Base-by-base conservation (phyloP, 2,329 filamentous ascomycete genomes). In the Xylaria sp. region DNA sequence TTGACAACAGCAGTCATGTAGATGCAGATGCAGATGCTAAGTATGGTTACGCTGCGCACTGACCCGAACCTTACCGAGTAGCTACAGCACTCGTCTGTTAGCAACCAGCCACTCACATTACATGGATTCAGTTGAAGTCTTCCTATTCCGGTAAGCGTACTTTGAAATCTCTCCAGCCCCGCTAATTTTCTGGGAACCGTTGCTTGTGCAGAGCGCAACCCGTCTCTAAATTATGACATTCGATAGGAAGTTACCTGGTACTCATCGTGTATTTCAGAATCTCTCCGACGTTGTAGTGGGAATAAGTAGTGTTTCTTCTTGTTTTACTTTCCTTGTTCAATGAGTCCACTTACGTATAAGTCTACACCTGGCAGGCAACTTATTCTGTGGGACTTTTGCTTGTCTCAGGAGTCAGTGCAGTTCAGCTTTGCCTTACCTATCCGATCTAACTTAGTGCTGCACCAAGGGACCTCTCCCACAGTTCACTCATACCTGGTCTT, bases 51-150 rank as follows among this genome's bases (percentile, higher is more conserved):
- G 47, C 27, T 10, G 53, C 29, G 44, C 37, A 60, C 54, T 25
- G 32, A 32, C 57, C 13, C 16, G 40, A 13, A 16, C 13, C 5
- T 42, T 10, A 10, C 32, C 2, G 32, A 10, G 32, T 35, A 4
- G 32, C 32, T 44, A 10, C 16, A 1, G 16, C 21, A 9, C 2
- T n/a, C 2, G 50, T 9, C 53, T 12, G 2, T 42, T 21, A 6
- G 9, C 47, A 16, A 21, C 65, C 68, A 65, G 53, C 68, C 68
- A 70, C 68, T 70, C 68, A 66, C 27, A 68, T 70, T 66, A 70
- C 59, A 70, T 53, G 57, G 61, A 65, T 70, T 47, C 1, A 37
- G 61, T 25, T 21, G 21, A 21, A 2, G 18, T 59, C 48, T 55
- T 60, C 69, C 65, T 57, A 68, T 63, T 40, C 18, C 18, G 18